Conservation (phyloP, 1,284 basidiomycete genomes). For the Stygiomarasmius scandens region DNA sequence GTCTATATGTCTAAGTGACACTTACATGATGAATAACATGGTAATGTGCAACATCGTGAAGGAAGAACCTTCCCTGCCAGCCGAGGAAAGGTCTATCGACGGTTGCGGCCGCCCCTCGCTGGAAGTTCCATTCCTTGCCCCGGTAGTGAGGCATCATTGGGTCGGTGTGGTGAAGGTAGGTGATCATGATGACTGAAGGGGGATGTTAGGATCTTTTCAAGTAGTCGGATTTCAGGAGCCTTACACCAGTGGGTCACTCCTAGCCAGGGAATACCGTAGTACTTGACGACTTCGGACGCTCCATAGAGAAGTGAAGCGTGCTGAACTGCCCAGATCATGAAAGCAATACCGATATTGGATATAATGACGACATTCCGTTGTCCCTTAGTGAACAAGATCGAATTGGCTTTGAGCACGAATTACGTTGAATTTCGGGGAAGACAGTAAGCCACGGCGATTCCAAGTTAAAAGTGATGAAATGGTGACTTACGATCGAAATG, state of each 20-base stretch:
- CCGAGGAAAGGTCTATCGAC: conserved; percentile 61
- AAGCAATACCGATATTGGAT: conserved; percentile 39
- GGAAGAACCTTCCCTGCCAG: conserved; percentile 45
- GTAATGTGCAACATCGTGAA: conserved; percentile 34
- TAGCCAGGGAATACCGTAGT: conserved; percentile 44
- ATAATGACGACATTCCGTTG: conserved; percentile 38
- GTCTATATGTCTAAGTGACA: no score
- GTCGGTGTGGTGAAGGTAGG: conserved; percentile 36
- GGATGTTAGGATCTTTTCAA: background rate
- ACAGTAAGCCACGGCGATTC: background rate
- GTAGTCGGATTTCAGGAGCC: background rate
- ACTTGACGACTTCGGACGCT: conserved; percentile 33
- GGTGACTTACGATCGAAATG: conserved; percentile 60
- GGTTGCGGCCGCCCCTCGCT: conserved; percentile 66
- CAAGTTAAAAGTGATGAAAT: no score
- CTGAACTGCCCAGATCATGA: conserved; percentile 30
- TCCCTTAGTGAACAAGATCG: conserved; percentile 38
- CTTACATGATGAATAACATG: conserved; percentile 18
- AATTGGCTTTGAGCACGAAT: no score
- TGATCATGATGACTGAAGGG: conserved; percentile 28
- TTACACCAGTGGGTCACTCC: conserved; percentile 40
- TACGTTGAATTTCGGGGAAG: no score
- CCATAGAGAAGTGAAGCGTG: conserved; percentile 31
- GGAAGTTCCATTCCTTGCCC: conserved; percentile 54
- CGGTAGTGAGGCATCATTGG: conserved; percentile 41